phyloP scores from a whole-genome alignment of 169 alveolate species.

The Plasmodium vinckei region DNA sequence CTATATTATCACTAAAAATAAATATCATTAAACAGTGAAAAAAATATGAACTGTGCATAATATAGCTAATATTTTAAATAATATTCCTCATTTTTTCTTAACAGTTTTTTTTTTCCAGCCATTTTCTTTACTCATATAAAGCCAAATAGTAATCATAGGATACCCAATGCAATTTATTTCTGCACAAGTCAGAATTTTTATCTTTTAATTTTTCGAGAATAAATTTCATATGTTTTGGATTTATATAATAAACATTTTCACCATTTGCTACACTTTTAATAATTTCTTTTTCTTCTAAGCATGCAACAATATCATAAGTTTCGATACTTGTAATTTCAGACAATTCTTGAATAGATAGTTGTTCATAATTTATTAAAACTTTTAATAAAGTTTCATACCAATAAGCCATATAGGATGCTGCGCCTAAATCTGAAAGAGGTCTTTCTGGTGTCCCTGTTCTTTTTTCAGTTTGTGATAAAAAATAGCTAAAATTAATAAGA shows the following conservation, averaged over 20 bases:
- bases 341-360: slow-evolving; percentile 76
- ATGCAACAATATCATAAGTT: slow-evolving; percentile 88
- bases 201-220: slow-evolving; percentile 84
- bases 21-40: too few species aligned
- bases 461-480: slow-evolving; percentile 93
- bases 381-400: slow-evolving; percentile 88
- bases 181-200: slow-evolving; percentile 84
- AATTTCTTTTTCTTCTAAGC: slow-evolving; percentile 91
- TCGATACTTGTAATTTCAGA: slow-evolving; percentile 91
- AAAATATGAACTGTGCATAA: too few species aligned
- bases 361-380: slow-evolving; percentile 24
- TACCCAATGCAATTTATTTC: slow-evolving; percentile 90
- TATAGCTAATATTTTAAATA: too few species aligned
- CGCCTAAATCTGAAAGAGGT: slow-evolving; percentile 97
- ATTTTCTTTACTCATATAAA: slow-evolving; percentile 79
- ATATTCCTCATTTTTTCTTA: background rate
- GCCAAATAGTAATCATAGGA: slow-evolving; percentile 91
- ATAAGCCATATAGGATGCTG: slow-evolving; percentile 95
- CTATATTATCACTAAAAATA: too few species aligned
- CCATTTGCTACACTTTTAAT: slow-evolving; percentile 87
- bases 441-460: slow-evolving; percentile 98
- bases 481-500: slow-evolving; percentile 91
- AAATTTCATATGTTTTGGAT: slow-evolving; percentile 85
- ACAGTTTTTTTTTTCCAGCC: background rate
- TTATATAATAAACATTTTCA: slow-evolving; percentile 86